Evolutionary conservation across 148 eudicot genomes (phyloP), one percentile per base, ranked within the genome.

Genomic region (Rhododendron mucronatum): DNA sequence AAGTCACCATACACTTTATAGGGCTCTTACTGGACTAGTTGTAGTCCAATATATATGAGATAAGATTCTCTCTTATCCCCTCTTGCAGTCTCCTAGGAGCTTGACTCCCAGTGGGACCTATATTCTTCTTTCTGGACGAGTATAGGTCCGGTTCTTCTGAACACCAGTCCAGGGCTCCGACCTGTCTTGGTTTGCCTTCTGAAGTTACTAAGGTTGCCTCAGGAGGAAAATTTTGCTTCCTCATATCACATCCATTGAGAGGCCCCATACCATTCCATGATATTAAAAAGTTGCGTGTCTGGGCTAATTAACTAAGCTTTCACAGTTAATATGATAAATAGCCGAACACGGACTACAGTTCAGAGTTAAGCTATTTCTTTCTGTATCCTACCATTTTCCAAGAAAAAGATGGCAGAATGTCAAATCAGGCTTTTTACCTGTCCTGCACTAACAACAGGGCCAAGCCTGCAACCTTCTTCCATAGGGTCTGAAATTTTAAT

Each of bases 391-490:
- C 33, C 37, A 3, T 55, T 71, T 63, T 33, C 13, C 45, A 65
- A 77, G 48, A 30, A 78, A 81, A 51, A 69, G 0, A 35, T 20
- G 0, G 63, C n/a, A 21, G 65, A 37, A 53, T 21, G 44, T 30
- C 20, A 78, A 41, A 82, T 55, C 21, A 55, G 61, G 23, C 61
- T 55, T 65, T 41, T 86, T 86, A 95, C 98, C 98, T 97, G 99
- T 88, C 95, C 96, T 87, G 90, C 81, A 86, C 98, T 97, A 83
- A 97, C 94, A 87, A 97, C 95, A 84, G 99, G 99, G 39, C 99
- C 99, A 83, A 95, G 93, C 88, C 94, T 89, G 91, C 99, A 97
- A 50, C 98, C 99, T 86, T 97, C 99, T 87, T 95, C 98, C 81
- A 97, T 91, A 61, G 99, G 99, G 89, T 97, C 98, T 47, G 98